Base-by-base conservation (phyloP, 2,329 filamentous ascomycete species). In the Neofusicoccum laricinum region DNA sequence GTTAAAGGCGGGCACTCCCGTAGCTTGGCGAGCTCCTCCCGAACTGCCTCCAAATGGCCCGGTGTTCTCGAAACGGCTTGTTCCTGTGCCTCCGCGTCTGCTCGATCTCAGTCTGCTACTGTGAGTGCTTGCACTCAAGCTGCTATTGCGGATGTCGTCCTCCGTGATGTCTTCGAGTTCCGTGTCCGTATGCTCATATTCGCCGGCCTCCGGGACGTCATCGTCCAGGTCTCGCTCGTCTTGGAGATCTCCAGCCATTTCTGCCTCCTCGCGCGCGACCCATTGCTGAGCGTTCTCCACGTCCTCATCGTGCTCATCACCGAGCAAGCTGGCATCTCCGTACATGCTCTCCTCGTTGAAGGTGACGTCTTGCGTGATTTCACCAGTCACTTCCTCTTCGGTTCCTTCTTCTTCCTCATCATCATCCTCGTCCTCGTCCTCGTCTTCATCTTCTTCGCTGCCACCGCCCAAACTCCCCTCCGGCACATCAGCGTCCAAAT, bases 141-240 rank as follows among this genome's bases (percentile, higher is more conserved):
- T 17, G 41, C 55, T 59, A 34, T 43, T 59, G 17, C 38, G 50
- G 19, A 65, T n/a, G 40, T 63, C 48, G 17, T 67, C 71, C 68
- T 69, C 68, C 32, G 67, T 72, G 51, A 67, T 69, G 32, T 69
- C 70, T 61, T 82, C 80, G 0, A 80, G 68, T 66, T 84, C 82
- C 12, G 82, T 84, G 67, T 85, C 82, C 2, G 82, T 85, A 67
- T 84, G 82, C 69, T 85, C 79, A 67, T 84, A 85, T 67, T 78
- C 81, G 14, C 63, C 82, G 4, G 81, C 82, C 67, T 84, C 82
- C 0, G 81, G 82, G 21, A 84, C 76, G 65, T 81, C 81, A 61
- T 83, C 81, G 68, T 85, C 82, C 14, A 65, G 49, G 61, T 82
- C 80, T 46, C 80, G 76, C 66, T 81, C 79, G 61, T 83, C 81